Conservation (phyloP, 768 basidiomycete genomes). For the Suillus paluster region DNA sequence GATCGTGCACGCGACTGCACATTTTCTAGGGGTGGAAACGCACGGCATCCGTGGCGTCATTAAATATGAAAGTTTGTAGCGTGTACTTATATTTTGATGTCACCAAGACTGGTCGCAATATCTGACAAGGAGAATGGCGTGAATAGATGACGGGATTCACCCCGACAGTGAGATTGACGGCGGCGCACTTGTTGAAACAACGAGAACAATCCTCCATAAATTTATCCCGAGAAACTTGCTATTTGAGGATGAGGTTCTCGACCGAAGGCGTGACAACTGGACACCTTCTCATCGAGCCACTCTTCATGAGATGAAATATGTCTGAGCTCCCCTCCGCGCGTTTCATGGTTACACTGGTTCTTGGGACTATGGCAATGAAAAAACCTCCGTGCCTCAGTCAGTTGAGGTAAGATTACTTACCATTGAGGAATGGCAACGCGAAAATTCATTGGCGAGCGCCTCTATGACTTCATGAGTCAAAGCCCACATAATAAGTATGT, state of each 20-base stretch:
- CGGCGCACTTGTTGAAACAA: not conserved
- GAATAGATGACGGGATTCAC: not conserved
- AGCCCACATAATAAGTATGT: not conserved
- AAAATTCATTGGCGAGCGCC: not conserved
- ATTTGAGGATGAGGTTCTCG: not conserved
- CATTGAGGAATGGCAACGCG: not conserved
- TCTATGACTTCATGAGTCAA: not conserved
- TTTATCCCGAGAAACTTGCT: not conserved
- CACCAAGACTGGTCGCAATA: not conserved
- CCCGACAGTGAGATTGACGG: not conserved
- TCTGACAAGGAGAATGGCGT: not conserved
- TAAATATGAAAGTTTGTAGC: too few species aligned
- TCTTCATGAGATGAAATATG: too few species aligned
- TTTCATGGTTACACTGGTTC: not conserved
- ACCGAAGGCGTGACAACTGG: not conserved
- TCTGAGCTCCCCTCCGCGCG: not conserved
- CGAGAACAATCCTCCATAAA: too few species aligned
- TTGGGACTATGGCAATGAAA: not conserved
- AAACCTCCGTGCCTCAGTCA: not conserved
- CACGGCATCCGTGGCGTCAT: too few species aligned
- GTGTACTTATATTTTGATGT: too few species aligned
- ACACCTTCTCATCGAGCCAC: too few species aligned
- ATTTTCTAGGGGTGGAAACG: too few species aligned
- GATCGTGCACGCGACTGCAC: too few species aligned
- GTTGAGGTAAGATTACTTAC: not conserved